Evolutionary conservation across 305 asterid species (phyloP), one percentile per base, ranked within the genome.

Genomic region (Fraxinus greggii): DNA sequence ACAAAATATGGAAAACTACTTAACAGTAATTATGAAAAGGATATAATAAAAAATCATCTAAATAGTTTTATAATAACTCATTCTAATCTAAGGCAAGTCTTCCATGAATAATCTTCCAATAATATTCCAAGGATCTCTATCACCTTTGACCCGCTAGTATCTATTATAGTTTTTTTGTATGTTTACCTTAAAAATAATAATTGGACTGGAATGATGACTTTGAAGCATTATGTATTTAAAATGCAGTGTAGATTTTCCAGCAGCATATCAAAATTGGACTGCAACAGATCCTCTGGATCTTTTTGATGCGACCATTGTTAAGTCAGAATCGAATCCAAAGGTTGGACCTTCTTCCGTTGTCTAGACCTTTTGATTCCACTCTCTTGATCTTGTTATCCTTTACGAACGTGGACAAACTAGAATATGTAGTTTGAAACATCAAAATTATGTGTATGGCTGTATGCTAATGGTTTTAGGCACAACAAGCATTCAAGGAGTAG

Each of bases 251-350:
- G 98, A 93, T 87, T 93, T 94, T 82, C 93, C 97, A 9, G 92
- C 93, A 69, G 79, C 93, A 80, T 94, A 90, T 89, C 98, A 91
- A 89, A 93, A 93, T 88, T 94, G 98, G 98, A 85, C 88, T 79
- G 86, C 89, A 69, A 93, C 97, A 79, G 88, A 94, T 89, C 98
- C 98, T 69, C 83, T 88, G 76, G 93, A 91, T 85, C 98, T 94
- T 85, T 93, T 94, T 78, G 93, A 94, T 76, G 98, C 98, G 72
- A 93, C 95, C 5, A 83, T 89, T 82, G 86, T 88, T 81, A 94
- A 93, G 87, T 32, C 91, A 76, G 98, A 94, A 81, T 85, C 97
- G 1, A 93, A 87, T 32, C 97, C 98, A 65, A 93, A 92, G 94
- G 97, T 93, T 77, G 48, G 85, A 78, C 45, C 70, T 61, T 65